Percentiles rank a stretch among this genome's conserved stretches.
Evolutionary conservation across 169 alveolate species (phyloP).

Genomic region (Cardiosporidium cionae): DNA sequence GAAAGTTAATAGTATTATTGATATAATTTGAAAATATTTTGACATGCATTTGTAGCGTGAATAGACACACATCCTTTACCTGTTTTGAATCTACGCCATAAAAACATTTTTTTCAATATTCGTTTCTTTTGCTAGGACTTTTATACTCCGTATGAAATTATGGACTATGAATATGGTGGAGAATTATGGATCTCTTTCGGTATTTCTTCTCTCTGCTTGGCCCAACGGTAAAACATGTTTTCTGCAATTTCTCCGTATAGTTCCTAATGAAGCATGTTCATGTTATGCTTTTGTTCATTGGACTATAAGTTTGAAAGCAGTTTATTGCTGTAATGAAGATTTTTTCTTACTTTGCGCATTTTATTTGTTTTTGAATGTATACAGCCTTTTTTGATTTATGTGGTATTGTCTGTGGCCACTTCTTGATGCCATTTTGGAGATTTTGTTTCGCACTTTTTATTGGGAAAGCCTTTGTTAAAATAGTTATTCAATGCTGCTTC

Average conservation of each 20-base stretch:
- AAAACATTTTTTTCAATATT: neutral
- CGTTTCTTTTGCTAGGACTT: conserved; percentile 5
- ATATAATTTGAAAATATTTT: no score
- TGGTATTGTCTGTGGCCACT: conserved; percentile 88
- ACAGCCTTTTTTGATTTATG: conserved; percentile 70
- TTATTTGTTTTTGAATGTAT: no score
- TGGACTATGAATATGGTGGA: conserved; percentile 59
- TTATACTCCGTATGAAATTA: conserved; percentile 51
- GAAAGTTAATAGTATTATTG: no score
- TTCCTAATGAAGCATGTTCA: no score
- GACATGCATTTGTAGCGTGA: neutral
- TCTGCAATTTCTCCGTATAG: no score
- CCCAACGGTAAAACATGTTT: conserved; percentile 64
- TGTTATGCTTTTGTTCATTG: no score
- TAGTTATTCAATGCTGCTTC: conserved; percentile 4
- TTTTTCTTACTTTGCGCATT: no score
- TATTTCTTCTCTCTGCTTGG: conserved; percentile 68
- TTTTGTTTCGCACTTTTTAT: conserved; percentile 80
- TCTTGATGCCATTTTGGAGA: conserved; percentile 70
- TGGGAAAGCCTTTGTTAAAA: conserved; percentile 80
- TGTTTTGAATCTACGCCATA: neutral
- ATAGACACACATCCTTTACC: neutral
- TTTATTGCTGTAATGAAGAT: no score
- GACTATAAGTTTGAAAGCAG: no score
- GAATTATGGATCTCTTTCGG: conserved; percentile 75